Percentiles rank a stretch among this genome's conserved stretches.
Evolutionary conservation across 2,329 filamentous ascomycete species (phyloP).

Genomic region (Pseudogymnoascus sp.): DNA sequence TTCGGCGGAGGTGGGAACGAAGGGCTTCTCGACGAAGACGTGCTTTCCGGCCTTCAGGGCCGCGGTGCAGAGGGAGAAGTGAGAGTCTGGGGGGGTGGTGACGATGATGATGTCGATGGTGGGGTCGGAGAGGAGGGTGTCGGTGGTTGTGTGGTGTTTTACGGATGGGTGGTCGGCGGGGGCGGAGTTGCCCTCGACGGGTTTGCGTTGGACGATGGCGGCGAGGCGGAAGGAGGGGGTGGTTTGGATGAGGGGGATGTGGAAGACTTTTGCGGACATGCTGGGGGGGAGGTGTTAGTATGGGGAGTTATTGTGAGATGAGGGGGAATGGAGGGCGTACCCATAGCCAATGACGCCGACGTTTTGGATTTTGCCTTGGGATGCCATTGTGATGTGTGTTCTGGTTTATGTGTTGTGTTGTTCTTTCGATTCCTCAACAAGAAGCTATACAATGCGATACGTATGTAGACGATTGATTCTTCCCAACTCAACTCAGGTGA

Average conservation of each 20-base stretch:
- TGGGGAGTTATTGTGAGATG: too few relatives aligned
- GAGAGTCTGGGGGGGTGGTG: constrained; percentile 64
- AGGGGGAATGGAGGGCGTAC: constrained; percentile 16
- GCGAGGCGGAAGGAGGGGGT: constrained; percentile 61
- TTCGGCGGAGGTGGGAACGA: constrained; percentile 64
- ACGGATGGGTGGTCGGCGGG: constrained; percentile 59
- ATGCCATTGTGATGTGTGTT: constrained; percentile 19
- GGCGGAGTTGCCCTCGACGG: constrained; percentile 58
- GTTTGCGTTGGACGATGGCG: constrained; percentile 69
- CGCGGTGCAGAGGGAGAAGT: constrained; percentile 58
- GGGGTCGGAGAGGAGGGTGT: constrained; percentile 58
- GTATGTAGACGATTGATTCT: not conserved
- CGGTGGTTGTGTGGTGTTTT: constrained; percentile 57
- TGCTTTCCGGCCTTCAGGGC: constrained; percentile 68
- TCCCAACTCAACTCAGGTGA: not conserved
- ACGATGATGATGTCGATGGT: constrained; percentile 64
- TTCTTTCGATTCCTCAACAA: not conserved
- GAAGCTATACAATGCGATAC: not conserved
- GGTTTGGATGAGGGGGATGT: constrained; percentile 69
- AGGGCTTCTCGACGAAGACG: constrained; percentile 77
- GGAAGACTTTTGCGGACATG: constrained; percentile 69
- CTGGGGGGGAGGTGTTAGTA: constrained; percentile 24
- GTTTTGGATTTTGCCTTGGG: constrained; percentile 39
- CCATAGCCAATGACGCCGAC: constrained; percentile 54
- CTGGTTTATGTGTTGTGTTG: not conserved